Evolutionary conservation across 805 yeast species (phyloP), one percentile per base, ranked within the genome.

Genomic region (Huiozyma naganishii): DNA sequence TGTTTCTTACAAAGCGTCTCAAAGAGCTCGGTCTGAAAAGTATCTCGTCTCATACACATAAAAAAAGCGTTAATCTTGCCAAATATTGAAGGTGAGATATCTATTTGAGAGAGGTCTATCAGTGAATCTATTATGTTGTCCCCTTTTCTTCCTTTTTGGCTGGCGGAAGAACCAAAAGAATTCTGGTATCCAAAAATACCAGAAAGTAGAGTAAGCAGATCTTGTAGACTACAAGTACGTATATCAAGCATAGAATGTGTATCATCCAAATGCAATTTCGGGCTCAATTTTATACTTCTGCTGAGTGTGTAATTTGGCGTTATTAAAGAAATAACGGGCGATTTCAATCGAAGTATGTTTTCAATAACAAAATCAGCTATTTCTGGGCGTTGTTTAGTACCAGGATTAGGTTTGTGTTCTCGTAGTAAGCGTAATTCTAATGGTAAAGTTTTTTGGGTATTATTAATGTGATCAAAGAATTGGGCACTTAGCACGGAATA

Each of bases 61-160:
- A 45, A 42, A 29, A 46, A 50, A n/a, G 45, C 35, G 17, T 45
- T 47, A 3, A 52, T 52, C 35, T 47, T 50, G 4, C 45, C 47
- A 37, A 50, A 49, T 5, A 52, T 39, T 2, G 55, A 45, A 13
- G 44, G 32, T 12, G 41, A 17, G 6, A 47, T 39, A 40, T 52
- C 51, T 9, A 46, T 36, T n/a, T 41, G 7, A 8, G 45, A 30
- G 12, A 52, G 34, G 23, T 48, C 39, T 4, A 46, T 9, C 11
- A 50, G 17, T 27, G 34, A 10, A 39, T 52, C 50, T 9, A 50
- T 41, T 23, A 37, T n/a, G n/a, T 36, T 35, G 2, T 38, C 41
- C 9, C 41, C 42, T 8, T 17, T 17, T 8, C 7, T 6, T 10
- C 27, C 7, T 29, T 13, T 27, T 9, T 36, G 10, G 7, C 7